Conservation (phyloP, 2,329 filamentous ascomycete species). For the Nemania sp. region DNA sequence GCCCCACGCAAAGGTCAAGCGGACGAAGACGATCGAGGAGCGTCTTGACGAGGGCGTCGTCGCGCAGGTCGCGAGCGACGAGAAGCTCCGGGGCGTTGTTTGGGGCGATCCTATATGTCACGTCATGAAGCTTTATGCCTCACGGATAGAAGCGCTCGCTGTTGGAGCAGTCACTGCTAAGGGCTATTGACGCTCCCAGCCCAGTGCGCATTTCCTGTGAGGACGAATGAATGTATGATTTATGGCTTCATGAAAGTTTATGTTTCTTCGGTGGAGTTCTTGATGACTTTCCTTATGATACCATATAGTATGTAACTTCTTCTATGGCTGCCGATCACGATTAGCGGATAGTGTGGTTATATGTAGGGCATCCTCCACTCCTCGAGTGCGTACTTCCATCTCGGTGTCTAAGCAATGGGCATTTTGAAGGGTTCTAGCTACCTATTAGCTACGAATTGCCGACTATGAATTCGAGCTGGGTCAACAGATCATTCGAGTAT, state of each 20-base stretch:
- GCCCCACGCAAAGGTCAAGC: slow-evolving; percentile 43
- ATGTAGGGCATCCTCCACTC: neutral
- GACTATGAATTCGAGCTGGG: too few species aligned
- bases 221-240: slow-evolving; percentile 8
- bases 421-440: too few species aligned
- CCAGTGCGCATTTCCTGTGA: neutral
- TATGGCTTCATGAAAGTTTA: slow-evolving; percentile 11
- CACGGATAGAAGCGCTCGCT: slow-evolving; percentile 71
- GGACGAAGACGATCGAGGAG: slow-evolving; percentile 55
- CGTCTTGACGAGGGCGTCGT: slow-evolving; percentile 64
- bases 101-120: slow-evolving; percentile 85
- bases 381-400: neutral
- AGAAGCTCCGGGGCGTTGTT: slow-evolving; percentile 69
- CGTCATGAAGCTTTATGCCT: slow-evolving; percentile 77
- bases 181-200: slow-evolving; percentile 26
- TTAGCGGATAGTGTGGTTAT: neutral
- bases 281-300: neutral
- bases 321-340: slow-evolving; percentile 40
- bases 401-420: neutral
- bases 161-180: slow-evolving; percentile 65
- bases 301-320: neutral
- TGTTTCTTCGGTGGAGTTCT: neutral
- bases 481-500: too few species aligned
- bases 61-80: slow-evolving; percentile 70
- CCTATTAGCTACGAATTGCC: too few species aligned